phyloP scores from a whole-genome alignment of 1,139 yeast genomes.

The Wickerhamomyces sp. region DNA sequence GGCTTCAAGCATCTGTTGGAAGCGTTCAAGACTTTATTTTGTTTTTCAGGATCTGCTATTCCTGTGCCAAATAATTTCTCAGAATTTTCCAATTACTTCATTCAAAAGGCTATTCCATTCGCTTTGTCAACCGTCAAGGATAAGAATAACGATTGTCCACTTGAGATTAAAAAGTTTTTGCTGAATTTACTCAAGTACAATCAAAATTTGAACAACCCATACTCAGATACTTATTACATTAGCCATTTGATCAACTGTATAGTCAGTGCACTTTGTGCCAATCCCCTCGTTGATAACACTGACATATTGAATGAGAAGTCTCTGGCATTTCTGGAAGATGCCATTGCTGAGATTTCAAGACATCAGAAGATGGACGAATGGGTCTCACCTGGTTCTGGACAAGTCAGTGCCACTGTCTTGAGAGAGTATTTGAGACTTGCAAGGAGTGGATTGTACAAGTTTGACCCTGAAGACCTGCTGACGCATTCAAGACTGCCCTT shows the following conservation, averaged over 20 bases:
- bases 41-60: conserved; percentile 60
- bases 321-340: conserved; percentile 34
- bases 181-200: conserved; percentile 74
- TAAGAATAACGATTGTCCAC: conserved; percentile 63
- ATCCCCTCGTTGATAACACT: conserved; percentile 22
- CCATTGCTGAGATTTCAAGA: conserved; percentile 61
- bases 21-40: conserved; percentile 65
- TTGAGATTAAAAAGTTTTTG: conserved; percentile 54
- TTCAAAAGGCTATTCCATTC: conserved; percentile 63
- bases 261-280: conserved; percentile 39
- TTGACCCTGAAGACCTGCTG: conserved; percentile 46
- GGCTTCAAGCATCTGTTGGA: conserved; percentile 72
- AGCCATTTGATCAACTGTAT: conserved; percentile 54
- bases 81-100: conserved; percentile 58
- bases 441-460: conserved; percentile 46
- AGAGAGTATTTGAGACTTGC: conserved; percentile 58
- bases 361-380: conserved; percentile 79
- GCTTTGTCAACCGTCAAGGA: conserved; percentile 60
- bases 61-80: conserved; percentile 82
- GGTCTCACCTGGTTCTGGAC: conserved; percentile 69
- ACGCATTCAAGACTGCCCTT: conserved; percentile 46
- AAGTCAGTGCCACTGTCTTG: conserved; percentile 53
- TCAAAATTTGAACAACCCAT: conserved; percentile 78
- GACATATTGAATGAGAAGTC: conserved; percentile 24
- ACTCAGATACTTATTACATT: conserved; percentile 68